Conservation (phyloP, 1,139 yeast genomes). For the Saccharomycopsis hybrid region DNA sequence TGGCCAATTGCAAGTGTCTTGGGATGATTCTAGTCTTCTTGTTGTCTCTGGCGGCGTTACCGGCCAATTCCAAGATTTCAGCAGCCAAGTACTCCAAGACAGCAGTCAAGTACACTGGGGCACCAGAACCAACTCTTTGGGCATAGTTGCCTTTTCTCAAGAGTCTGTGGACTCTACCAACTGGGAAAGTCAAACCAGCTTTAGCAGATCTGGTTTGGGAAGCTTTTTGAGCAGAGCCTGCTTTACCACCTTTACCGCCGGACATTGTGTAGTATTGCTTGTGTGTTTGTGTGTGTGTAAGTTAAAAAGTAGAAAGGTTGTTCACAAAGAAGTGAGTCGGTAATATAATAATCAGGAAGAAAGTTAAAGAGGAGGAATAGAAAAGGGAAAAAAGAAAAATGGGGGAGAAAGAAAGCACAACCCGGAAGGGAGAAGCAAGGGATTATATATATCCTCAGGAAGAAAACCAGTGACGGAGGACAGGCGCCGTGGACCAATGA, state of each 20-base stretch:
- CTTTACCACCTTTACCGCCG: slow-evolving; percentile 98
- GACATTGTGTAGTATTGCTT: slow-evolving; percentile 59
- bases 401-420: no score
- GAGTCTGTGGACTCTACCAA: slow-evolving; percentile 97
- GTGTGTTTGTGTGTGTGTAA: slow-evolving; percentile 7
- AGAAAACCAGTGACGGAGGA: no score
- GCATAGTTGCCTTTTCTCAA: slow-evolving; percentile 98
- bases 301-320: slow-evolving; percentile 7
- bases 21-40: slow-evolving; percentile 98
- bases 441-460: no score
- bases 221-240: slow-evolving; percentile 87
- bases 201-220: slow-evolving; percentile 96
- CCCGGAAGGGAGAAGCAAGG: no score
- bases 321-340: no score
- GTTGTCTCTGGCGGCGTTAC: slow-evolving; percentile 98
- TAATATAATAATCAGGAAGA: not conserved
- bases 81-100: slow-evolving; percentile 96
- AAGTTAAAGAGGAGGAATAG: not conserved
- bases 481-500: no score
- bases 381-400: no score
- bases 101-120: slow-evolving; percentile 92
- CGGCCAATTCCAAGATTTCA: slow-evolving; percentile 95
- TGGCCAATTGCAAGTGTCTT: slow-evolving; percentile 96
- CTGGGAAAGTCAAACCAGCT: slow-evolving; percentile 99
- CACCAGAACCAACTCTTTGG: slow-evolving; percentile 98